These are phyloP conservation scores for Trichoderma koningiopsis DNA, from an alignment of 2,329 filamentous ascomycete genomes.

Conservation along the genomic window DNA sequence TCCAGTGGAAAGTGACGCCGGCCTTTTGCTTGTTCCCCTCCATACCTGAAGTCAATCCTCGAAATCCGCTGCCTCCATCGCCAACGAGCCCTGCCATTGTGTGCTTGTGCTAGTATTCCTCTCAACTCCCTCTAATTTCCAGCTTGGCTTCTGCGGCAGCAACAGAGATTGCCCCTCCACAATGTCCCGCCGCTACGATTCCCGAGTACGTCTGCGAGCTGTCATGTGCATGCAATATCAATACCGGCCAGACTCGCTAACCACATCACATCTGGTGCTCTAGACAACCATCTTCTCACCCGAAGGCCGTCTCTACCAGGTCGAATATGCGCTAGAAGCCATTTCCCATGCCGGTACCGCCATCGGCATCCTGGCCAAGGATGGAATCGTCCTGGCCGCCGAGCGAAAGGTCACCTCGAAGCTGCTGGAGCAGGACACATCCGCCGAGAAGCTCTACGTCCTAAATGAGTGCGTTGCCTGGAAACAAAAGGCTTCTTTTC, in stretches of 20 bases:
- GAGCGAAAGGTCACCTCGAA: constrained; percentile 99
- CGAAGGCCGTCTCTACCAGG: constrained; percentile 96
- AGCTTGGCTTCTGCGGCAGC: not conserved
- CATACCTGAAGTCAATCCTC: not conserved
- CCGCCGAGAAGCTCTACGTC: constrained; percentile 99
- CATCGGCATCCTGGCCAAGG: constrained; percentile 93
- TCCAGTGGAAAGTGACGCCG: constrained; percentile 32
- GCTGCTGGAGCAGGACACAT: constrained; percentile 98
- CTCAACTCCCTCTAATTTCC: not conserved
- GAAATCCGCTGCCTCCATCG: not conserved
- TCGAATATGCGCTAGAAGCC: constrained; percentile 98
- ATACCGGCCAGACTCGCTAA: not conserved
- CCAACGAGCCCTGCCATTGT: not conserved
- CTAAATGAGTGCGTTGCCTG: constrained; percentile 78
- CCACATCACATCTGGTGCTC: not conserved
- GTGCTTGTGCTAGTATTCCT: not conserved
- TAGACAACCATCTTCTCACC: constrained; percentile 99
- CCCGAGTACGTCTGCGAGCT: constrained; percentile 67
- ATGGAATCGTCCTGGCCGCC: constrained; percentile 96
- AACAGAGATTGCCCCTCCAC: constrained; percentile 36
- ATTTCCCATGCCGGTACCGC: constrained; percentile 98
- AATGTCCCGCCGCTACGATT: constrained; percentile 98
- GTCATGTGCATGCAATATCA: not conserved
- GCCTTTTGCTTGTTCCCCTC: constrained; percentile 17
- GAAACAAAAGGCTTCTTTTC: too few relatives aligned